Conservation (phyloP, 2,329 filamentous ascomycete species). For the Arthroderma sp. region DNA sequence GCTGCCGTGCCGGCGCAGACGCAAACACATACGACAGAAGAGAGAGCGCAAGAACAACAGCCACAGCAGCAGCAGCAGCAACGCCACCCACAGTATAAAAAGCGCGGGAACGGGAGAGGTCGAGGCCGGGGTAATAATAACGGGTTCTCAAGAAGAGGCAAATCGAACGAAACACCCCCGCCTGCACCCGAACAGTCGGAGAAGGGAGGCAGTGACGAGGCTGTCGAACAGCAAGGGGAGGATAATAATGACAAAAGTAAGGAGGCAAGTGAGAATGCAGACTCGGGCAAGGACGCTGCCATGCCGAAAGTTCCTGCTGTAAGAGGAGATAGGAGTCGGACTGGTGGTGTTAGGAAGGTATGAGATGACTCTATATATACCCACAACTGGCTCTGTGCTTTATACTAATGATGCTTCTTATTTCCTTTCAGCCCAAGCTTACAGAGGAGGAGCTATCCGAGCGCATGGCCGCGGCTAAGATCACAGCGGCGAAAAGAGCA, state of each 20-base stretch:
- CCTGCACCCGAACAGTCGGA: not conserved
- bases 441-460: slow-evolving; percentile 51
- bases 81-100: not conserved
- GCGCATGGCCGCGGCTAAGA: slow-evolving; percentile 47
- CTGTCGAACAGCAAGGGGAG: not conserved
- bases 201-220: not conserved
- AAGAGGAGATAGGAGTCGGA: slow-evolving; percentile 41
- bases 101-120: not conserved
- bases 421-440: slow-evolving; percentile 39
- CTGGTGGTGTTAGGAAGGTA: slow-evolving; percentile 39
- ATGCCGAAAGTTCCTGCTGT: slow-evolving; percentile 33
- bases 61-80: slow-evolving; percentile 2
- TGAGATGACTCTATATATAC: slow-evolving; percentile 1
- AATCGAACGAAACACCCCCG: not conserved
- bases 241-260: not conserved
- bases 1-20: not conserved
- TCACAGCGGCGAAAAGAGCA: slow-evolving; percentile 46
- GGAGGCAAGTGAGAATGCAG: not conserved
- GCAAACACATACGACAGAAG: not conserved
- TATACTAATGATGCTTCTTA: not conserved
- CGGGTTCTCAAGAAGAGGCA: slow-evolving; percentile 1
- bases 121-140: slow-evolving; percentile 1
- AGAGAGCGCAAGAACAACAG: not conserved
- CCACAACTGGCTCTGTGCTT: not conserved
- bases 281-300: slow-evolving; percentile 12